Evolutionary conservation across 2,329 filamentous ascomycete genomes (phyloP).

Genomic region (Paraphoma sp.): DNA sequence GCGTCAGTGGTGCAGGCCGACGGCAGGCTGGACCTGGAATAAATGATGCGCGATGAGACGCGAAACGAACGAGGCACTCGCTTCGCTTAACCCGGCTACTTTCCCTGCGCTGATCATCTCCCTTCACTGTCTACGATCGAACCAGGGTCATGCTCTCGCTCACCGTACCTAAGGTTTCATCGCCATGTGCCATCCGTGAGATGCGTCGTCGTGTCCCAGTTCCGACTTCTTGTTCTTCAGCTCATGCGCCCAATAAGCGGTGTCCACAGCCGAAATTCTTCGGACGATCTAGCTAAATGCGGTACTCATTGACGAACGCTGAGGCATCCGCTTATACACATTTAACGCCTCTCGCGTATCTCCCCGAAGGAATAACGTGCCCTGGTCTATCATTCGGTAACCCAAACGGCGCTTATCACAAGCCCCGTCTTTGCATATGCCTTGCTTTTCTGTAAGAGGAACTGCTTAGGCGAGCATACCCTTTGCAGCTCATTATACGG

Average conservation of each 20-base stretch:
- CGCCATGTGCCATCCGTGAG: conserved; percentile 32
- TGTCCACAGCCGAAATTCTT: conserved; percentile 25
- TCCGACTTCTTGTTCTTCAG: conserved; percentile 10
- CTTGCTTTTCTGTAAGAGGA: conserved; percentile 24
- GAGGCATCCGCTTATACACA: conserved; percentile 24
- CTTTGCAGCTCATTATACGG: conserved; percentile 11
- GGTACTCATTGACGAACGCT: conserved; percentile 40
- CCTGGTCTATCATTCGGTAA: conserved; percentile 18
- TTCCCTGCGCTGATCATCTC: conserved; percentile 22
- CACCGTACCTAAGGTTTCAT: conserved; percentile 30
- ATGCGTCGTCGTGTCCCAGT: conserved; percentile 11
- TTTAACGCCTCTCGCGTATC: conserved; percentile 33
- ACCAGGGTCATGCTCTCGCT: conserved; percentile 16
- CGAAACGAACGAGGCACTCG: conserved; percentile 9
- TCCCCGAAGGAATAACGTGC: conserved; percentile 12
- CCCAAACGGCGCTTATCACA: conserved; percentile 18
- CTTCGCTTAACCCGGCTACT: conserved; percentile 23
- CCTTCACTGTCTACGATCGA: conserved; percentile 14
- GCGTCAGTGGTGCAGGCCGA: conserved; percentile 12
- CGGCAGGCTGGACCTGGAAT: conserved; percentile 7
- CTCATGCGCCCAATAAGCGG: conserved; percentile 33
- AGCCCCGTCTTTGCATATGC: conserved; percentile 23
- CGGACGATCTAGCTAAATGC: conserved; percentile 28
- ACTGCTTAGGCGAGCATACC: conserved; percentile 21
- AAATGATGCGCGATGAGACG: conserved; percentile 2